Evolutionary conservation across 2,329 filamentous ascomycete genomes (phyloP).

Genomic region (Bipolaris zeicola): DNA sequence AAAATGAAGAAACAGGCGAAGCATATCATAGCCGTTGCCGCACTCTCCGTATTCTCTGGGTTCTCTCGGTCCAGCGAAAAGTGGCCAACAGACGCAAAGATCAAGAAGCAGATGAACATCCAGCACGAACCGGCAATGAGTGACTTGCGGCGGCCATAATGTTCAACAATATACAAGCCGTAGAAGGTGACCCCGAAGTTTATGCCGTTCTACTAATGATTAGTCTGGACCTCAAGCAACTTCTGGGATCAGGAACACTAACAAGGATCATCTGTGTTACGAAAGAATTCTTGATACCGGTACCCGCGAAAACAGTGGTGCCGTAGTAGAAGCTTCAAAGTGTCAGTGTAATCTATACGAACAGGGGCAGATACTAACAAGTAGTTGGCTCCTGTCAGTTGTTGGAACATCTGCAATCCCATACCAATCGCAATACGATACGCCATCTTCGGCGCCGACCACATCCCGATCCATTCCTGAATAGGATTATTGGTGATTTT

Average conservation of each 20-base stretch:
- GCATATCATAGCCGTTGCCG: slow-evolving; percentile 63
- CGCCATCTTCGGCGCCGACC: slow-evolving; percentile 68
- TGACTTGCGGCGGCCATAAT: slow-evolving; percentile 52
- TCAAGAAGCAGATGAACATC: slow-evolving; percentile 64
- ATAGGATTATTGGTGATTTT: slow-evolving; percentile 49
- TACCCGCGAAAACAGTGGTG: slow-evolving; percentile 50
- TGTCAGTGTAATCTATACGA: background rate
- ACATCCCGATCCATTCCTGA: slow-evolving; percentile 60
- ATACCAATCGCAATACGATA: slow-evolving; percentile 68
- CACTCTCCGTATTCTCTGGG: slow-evolving; percentile 37
- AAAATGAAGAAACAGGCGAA: slow-evolving; percentile 72
- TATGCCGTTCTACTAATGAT: slow-evolving; percentile 42
- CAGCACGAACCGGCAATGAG: slow-evolving; percentile 53
- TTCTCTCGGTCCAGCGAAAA: slow-evolving; percentile 46
- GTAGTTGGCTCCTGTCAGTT: slow-evolving; percentile 65
- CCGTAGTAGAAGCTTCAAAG: slow-evolving; percentile 56
- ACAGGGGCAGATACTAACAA: slow-evolving; percentile 2
- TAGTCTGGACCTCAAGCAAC: background rate
- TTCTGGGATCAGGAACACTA: slow-evolving; percentile 9
- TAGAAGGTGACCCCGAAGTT: slow-evolving; percentile 55
- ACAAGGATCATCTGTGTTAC: slow-evolving; percentile 55
- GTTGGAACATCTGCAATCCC: slow-evolving; percentile 67
- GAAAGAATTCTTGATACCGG: slow-evolving; percentile 51
- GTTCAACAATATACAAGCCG: slow-evolving; percentile 54
- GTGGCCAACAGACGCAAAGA: slow-evolving; percentile 54